Conservation (phyloP, 345 rosid species). For the Psidium guajava region DNA sequence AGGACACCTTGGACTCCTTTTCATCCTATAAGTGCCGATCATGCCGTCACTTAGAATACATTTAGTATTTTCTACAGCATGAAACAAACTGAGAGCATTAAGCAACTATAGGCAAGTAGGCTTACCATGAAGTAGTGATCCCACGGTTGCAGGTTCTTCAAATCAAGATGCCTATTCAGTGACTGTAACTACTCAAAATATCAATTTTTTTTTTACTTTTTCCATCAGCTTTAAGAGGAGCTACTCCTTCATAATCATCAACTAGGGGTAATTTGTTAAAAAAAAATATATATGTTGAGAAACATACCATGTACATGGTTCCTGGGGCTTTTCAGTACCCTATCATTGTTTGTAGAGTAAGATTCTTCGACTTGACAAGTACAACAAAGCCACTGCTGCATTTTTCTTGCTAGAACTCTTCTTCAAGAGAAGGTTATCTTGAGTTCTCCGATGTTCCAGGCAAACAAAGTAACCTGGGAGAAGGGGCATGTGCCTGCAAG, state of each 20-base stretch:
- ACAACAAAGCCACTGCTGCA: constrained; percentile 43
- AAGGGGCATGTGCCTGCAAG: constrained; percentile 16
- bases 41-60: not conserved
- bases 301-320: constrained; percentile 15
- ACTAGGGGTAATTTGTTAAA: not conserved
- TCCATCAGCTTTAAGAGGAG: not conserved
- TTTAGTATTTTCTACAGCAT: not conserved
- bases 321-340: not conserved
- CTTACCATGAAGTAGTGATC: constrained; percentile 33
- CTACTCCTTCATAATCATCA: not conserved
- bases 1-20: constrained; percentile 44
- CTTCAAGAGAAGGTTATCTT: constrained; percentile 6
- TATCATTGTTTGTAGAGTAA: not conserved
- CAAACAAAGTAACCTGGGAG: constrained; percentile 11
- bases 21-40: constrained; percentile 12
- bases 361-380: constrained; percentile 32
- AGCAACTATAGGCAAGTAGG: not conserved
- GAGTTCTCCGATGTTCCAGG: constrained; percentile 6
- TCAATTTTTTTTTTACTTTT: not conserved
- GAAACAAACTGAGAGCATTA: not conserved
- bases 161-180: not conserved
- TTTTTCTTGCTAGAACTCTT: constrained; percentile 15
- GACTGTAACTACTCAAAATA: not conserved
- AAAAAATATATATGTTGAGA: not conserved
- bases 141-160: constrained; percentile 14